phyloP scores from a whole-genome alignment of 495 filamentous ascomycete species.

The Tirmania nivea region DNA sequence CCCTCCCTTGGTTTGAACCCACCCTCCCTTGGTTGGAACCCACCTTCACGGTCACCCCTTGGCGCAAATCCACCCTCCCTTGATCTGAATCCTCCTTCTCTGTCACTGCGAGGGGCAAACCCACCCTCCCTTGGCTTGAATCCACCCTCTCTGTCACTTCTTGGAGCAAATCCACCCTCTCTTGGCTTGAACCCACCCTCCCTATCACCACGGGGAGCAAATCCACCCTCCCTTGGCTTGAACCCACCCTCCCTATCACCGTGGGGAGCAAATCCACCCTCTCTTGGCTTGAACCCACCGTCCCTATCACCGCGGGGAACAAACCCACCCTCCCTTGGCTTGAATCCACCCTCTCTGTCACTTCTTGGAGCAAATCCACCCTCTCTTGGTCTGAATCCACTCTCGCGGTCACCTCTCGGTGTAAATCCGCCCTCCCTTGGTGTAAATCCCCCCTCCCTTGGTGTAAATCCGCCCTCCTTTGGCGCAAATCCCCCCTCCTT shows the following conservation, averaged over 20 bases:
- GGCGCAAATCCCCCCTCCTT: not conserved
- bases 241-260: not conserved
- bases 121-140: not conserved
- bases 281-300: not conserved
- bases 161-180: not conserved
- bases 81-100: slow-evolving; percentile 3
- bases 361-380: not conserved
- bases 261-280: not conserved
- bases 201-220: not conserved
- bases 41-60: slow-evolving; percentile 4
- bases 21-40: not conserved
- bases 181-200: not conserved
- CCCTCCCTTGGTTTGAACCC: not conserved
- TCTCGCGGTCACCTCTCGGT: not conserved
- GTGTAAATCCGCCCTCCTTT: not conserved
- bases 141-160: not conserved
- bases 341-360: not conserved
- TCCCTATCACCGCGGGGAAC: not conserved
- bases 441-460: not conserved
- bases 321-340: not conserved
- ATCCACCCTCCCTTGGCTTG: not conserved
- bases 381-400: not conserved
- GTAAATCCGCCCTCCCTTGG: not conserved
- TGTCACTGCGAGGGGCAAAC: not conserved
- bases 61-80: slow-evolving; percentile 1